phyloP scores from a whole-genome alignment of 2,329 filamentous ascomycete genomes.

The Bipolaris victoriae region DNA sequence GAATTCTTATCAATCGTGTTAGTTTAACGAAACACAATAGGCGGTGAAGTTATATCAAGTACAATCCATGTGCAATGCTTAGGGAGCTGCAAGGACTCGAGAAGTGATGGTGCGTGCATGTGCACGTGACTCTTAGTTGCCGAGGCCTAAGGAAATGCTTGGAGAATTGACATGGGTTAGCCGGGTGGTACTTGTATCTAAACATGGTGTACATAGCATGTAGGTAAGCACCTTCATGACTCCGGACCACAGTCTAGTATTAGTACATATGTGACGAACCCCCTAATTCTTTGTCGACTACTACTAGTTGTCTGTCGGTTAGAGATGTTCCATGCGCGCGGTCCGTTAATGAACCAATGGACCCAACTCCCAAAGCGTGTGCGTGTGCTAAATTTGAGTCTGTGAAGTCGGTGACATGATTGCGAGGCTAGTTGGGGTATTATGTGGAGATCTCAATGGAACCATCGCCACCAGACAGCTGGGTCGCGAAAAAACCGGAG shows the following conservation, averaged over 20 bases:
- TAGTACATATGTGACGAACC: background rate
- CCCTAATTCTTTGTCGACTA: background rate
- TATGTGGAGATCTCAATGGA: background rate
- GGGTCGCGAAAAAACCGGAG: background rate
- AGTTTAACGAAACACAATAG: too few relatives aligned
- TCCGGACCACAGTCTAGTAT: background rate
- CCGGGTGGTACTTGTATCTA: too few relatives aligned
- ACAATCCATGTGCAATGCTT: too few relatives aligned
- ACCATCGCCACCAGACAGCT: background rate
- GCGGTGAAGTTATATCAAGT: too few relatives aligned
- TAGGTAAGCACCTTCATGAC: too few relatives aligned
- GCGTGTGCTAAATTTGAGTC: background rate
- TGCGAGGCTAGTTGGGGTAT: background rate
- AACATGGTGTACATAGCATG: too few relatives aligned
- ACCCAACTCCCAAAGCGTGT: background rate
- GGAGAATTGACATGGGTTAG: too few relatives aligned
- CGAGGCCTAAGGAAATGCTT: too few relatives aligned
- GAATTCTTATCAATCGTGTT: too few relatives aligned
- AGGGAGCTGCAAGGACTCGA: too few relatives aligned
- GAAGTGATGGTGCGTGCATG: too few relatives aligned
- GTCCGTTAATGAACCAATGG: background rate
- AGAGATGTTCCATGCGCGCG: background rate
- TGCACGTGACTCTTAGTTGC: too few relatives aligned
- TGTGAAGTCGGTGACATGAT: background rate
- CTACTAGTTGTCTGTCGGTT: background rate